Evolutionary conservation across 2,329 filamentous ascomycete species (phyloP).

Genomic region (Cladosporium sp.): DNA sequence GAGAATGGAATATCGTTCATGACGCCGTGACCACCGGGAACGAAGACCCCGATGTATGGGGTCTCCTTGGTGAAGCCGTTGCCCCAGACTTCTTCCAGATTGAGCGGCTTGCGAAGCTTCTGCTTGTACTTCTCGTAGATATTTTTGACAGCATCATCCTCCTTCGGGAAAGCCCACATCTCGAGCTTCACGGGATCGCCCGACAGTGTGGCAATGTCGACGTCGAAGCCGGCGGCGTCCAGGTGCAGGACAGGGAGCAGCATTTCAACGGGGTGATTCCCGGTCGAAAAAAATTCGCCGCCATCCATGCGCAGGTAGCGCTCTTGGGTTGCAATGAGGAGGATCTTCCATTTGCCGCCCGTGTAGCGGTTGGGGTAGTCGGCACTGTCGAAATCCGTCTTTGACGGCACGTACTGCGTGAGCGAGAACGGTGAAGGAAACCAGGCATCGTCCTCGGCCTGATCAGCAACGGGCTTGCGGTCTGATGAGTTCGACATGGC

Average conservation of each 20-base stretch:
- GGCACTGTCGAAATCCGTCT: constrained; percentile 20
- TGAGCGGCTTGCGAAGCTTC: constrained; percentile 16
- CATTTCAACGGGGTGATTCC: constrained; percentile 20
- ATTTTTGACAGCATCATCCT: constrained; percentile 17
- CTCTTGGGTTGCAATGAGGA: constrained; percentile 19
- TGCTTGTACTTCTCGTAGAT: constrained; percentile 17
- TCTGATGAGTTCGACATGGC: constrained; percentile 9
- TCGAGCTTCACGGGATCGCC: constrained; percentile 19
- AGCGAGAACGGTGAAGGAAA: constrained; percentile 19
- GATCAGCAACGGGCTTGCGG: constrained; percentile 15
- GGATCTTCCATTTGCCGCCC: constrained; percentile 19
- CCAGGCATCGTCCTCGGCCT: constrained; percentile 18
- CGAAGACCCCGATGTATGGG: constrained; percentile 18
- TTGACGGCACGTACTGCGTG: constrained; percentile 17
- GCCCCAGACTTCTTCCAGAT: constrained; percentile 16
- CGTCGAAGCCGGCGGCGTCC: constrained; percentile 17
- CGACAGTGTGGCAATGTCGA: constrained; percentile 19
- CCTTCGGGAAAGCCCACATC: constrained; percentile 18
- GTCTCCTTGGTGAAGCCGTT: constrained; percentile 18
- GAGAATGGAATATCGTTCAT: constrained; percentile 18
- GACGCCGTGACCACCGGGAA: constrained; percentile 18
- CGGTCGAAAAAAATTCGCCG: constrained; percentile 20
- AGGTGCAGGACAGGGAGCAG: constrained; percentile 19
- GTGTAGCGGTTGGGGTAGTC: constrained; percentile 18
- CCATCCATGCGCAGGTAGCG: constrained; percentile 17